These are phyloP conservation scores for Malus fusca DNA, from an alignment of 306 rosid genomes.

Conservation along the genomic window DNA sequence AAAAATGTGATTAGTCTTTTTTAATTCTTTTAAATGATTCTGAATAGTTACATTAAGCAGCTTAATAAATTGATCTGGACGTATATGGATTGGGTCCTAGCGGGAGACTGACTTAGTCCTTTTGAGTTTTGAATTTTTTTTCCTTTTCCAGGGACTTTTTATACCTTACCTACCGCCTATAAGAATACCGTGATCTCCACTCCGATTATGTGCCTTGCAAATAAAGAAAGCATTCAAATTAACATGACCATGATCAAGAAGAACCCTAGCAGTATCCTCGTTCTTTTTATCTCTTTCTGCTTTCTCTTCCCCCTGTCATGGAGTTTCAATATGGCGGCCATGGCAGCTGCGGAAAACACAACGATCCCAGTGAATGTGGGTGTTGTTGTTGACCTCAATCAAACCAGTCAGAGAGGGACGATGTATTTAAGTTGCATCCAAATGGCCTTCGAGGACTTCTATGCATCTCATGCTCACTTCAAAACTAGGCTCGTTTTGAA, in stretches of 20 bases:
- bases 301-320: neutral
- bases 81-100: neutral
- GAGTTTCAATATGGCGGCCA: neutral
- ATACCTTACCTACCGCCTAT: neutral
- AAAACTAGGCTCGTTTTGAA: conserved; percentile 21
- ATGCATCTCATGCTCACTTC: conserved; percentile 18
- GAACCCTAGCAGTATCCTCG: neutral
- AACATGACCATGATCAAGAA: neutral
- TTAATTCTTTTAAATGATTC: too few relatives aligned
- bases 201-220: too few relatives aligned
- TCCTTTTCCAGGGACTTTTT: neutral
- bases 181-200: neutral
- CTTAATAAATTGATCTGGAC: neutral
- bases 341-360: neutral
- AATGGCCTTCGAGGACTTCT: conserved; percentile 29
- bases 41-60: neutral
- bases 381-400: conserved; percentile 17
- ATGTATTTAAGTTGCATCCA: conserved; percentile 11
- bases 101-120: neutral
- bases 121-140: neutral
- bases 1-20: too few relatives aligned
- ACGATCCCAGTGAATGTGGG: conserved; percentile 31
- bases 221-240: too few relatives aligned
- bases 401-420: neutral
- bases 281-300: neutral